A percentile compares a stretch with the other conserved stretches of the same genome.
These are phyloP conservation scores for Serendipita sp. DNA, from an alignment of 768 basidiomycete genomes.

Conservation along the genomic window DNA sequence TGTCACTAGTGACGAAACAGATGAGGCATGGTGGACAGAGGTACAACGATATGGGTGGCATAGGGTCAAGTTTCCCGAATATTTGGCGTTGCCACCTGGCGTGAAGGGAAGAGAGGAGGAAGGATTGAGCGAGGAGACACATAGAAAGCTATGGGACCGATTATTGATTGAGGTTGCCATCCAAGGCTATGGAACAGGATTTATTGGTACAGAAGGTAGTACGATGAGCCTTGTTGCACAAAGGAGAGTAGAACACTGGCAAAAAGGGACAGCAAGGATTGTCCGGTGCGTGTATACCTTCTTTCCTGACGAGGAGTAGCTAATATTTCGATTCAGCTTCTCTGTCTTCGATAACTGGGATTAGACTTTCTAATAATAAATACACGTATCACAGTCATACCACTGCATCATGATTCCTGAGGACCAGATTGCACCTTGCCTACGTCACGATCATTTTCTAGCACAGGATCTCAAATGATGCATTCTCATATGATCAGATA, in stretches of 20 bases:
- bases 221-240: constrained; percentile 55
- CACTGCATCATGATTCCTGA: no score
- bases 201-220: constrained; percentile 55
- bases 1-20: constrained; percentile 48
- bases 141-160: constrained; percentile 37
- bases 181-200: constrained; percentile 49
- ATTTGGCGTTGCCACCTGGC: constrained; percentile 21
- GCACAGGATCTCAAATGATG: no score
- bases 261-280: constrained; percentile 33
- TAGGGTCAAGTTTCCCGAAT: constrained; percentile 22
- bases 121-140: constrained; percentile 10
- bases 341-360: background rate
- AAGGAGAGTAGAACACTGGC: constrained; percentile 54
- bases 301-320: background rate
- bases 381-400: no score
- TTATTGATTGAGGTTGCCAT: constrained; percentile 58
- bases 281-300: constrained; percentile 35
- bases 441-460: no score
- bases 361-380: background rate
- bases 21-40: constrained; percentile 42
- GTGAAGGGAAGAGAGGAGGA: constrained; percentile 24
- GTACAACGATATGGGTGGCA: constrained; percentile 37
- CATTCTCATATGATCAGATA: no score
- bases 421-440: no score
- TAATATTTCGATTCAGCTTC: background rate